Conservation (phyloP, 2,329 filamentous ascomycete genomes). For the Phyllosticta capitalensis region DNA sequence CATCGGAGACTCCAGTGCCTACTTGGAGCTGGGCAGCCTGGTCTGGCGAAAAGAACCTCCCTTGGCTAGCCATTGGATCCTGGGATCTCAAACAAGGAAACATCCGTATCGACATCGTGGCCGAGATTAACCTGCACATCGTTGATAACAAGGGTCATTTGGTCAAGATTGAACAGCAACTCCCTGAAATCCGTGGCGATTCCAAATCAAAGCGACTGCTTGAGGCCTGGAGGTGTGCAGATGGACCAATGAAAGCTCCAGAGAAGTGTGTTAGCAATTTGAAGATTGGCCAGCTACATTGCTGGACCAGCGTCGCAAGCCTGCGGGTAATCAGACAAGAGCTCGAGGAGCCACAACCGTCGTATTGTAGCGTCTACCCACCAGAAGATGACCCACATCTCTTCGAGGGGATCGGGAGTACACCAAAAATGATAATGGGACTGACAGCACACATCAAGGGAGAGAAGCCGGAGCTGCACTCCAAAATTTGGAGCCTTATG, state of each 20-base stretch:
- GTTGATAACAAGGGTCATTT: not conserved
- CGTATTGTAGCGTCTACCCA: not conserved
- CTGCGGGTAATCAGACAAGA: not conserved
- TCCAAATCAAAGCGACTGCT: not conserved
- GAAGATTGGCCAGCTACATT: not conserved
- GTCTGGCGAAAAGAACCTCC: not conserved
- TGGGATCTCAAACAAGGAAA: not conserved
- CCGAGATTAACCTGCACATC: too few relatives aligned
- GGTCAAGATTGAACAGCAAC: not conserved
- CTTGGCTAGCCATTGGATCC: not conserved
- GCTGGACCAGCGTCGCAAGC: not conserved
- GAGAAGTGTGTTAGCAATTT: not conserved
- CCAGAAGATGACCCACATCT: not conserved
- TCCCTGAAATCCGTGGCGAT: not conserved
- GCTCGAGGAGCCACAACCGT: not conserved
- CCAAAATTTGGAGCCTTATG: not conserved
- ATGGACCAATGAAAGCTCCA: not conserved
- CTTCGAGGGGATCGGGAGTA: not conserved
- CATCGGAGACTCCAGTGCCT: not conserved
- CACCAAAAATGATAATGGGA: not conserved
- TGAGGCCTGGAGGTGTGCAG: not conserved
- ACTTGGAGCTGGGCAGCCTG: not conserved
- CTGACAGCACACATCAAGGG: not conserved
- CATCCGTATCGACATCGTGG: not conserved
- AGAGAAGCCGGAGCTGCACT: not conserved